Conservation (phyloP, 306 rosid species). For the Corylus americana region DNA sequence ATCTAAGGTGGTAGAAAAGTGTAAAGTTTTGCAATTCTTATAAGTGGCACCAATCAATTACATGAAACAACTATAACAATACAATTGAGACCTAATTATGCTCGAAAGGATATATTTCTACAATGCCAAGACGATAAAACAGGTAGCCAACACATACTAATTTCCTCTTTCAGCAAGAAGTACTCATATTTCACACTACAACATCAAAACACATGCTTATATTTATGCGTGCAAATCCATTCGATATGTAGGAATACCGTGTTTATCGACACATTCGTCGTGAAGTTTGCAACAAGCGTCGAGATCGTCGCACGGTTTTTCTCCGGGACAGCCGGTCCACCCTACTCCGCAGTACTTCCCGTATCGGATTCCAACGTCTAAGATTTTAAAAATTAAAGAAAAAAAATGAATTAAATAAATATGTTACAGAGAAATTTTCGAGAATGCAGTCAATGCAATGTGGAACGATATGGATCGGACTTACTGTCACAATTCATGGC, state of each 20-base stretch:
- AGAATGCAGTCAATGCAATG: background rate
- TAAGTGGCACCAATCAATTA: background rate
- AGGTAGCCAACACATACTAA: background rate
- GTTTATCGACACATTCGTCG: conserved; percentile 66
- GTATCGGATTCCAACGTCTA: conserved; percentile 67
- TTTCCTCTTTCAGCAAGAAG: background rate
- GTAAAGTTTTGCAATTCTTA: background rate
- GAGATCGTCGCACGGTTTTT: conserved; percentile 85
- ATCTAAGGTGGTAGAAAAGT: too few relatives aligned
- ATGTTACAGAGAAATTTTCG: background rate
- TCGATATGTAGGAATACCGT: conserved; percentile 39
- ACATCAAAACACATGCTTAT: too few relatives aligned
- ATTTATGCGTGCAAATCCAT: too few relatives aligned
- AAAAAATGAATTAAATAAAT: background rate
- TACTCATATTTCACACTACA: background rate
- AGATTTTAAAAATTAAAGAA: background rate
- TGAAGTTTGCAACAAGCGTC: conserved; percentile 91
- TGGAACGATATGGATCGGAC: conserved; percentile 14
- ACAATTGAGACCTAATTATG: background rate
- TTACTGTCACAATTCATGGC: conserved; percentile 64
- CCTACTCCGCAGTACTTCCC: conserved; percentile 92
- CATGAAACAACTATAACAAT: background rate
- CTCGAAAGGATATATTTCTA: background rate
- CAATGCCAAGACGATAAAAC: background rate
- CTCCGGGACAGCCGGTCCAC: conserved; percentile 77